phyloP scores from a whole-genome alignment of 306 rosid species.

The Trichosanthes truncata region DNA sequence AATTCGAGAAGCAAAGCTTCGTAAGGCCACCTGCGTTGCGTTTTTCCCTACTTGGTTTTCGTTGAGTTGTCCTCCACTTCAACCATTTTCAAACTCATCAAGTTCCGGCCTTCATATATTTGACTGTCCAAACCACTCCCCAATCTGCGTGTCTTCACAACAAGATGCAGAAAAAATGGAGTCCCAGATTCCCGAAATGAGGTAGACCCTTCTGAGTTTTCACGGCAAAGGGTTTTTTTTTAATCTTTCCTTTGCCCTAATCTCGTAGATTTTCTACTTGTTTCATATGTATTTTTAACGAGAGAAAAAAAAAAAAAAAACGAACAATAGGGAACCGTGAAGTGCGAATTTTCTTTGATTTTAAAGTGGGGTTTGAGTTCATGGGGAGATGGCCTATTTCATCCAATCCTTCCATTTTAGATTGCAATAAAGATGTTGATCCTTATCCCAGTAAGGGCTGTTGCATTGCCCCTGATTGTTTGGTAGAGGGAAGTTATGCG shows the following conservation, averaged over 20 bases:
- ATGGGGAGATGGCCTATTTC: conserved; percentile 60
- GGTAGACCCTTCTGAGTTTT: neutral
- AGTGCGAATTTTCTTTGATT: neutral
- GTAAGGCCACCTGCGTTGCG: too few relatives aligned
- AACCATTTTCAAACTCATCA: neutral
- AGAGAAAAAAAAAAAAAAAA: neutral
- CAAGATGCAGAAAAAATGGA: neutral
- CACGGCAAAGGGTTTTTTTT: neutral
- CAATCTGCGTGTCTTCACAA: neutral
- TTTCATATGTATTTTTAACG: neutral
- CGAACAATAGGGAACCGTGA: neutral
- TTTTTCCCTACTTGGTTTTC: neutral
- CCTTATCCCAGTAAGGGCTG: conserved; percentile 20
- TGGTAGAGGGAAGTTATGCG: conserved; percentile 8
- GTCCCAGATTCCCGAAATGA: neutral
- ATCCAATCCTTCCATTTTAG: conserved; percentile 37
- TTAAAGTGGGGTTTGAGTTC: conserved; percentile 22
- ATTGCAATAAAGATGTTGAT: conserved; percentile 30
- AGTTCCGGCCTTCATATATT: neutral
- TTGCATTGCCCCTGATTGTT: conserved; percentile 6
- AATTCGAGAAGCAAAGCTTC: too few relatives aligned
- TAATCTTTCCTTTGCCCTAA: neutral
- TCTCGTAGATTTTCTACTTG: neutral
- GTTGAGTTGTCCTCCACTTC: neutral
- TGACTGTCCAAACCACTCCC: neutral